These are phyloP conservation scores for Lentinula edodes DNA, from an alignment of 768 basidiomycete species.

Conservation along the genomic window DNA sequence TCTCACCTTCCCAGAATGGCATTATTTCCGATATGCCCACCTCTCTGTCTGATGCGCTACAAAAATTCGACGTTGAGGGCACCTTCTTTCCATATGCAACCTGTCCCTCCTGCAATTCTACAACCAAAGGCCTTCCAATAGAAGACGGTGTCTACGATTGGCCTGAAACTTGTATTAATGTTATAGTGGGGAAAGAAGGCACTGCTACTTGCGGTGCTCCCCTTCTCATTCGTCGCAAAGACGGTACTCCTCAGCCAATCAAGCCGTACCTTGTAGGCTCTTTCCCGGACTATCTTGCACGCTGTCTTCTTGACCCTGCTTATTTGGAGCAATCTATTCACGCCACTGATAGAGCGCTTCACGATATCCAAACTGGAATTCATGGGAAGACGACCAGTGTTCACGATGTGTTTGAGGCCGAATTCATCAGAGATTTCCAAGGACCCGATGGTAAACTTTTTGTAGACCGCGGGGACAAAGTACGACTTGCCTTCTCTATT, in stretches of 20 bases:
- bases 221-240: background rate
- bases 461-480: slow-evolving; percentile 11
- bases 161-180: slow-evolving; percentile 7
- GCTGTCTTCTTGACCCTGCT: slow-evolving; percentile 11
- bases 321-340: slow-evolving; percentile 13
- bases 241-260: slow-evolving; percentile 6
- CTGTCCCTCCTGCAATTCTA: background rate
- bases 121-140: background rate
- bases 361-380: slow-evolving; percentile 3
- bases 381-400: slow-evolving; percentile 2
- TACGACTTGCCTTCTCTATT: slow-evolving; percentile 19
- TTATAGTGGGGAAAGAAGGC: background rate
- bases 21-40: background rate
- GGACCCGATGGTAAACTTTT: slow-evolving; percentile 19
- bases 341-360: slow-evolving; percentile 5
- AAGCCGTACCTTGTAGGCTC: slow-evolving; percentile 13
- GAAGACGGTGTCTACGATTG: background rate
- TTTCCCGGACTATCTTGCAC: slow-evolving; percentile 18
- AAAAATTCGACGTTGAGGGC: background rate
- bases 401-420: slow-evolving; percentile 18
- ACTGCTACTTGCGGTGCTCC: background rate
- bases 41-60: background rate
- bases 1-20: background rate
- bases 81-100: background rate
- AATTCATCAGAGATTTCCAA: slow-evolving; percentile 21